These are phyloP conservation scores for Solanum clarkiae DNA, from an alignment of 257 asterid species.

Conservation along the genomic window DNA sequence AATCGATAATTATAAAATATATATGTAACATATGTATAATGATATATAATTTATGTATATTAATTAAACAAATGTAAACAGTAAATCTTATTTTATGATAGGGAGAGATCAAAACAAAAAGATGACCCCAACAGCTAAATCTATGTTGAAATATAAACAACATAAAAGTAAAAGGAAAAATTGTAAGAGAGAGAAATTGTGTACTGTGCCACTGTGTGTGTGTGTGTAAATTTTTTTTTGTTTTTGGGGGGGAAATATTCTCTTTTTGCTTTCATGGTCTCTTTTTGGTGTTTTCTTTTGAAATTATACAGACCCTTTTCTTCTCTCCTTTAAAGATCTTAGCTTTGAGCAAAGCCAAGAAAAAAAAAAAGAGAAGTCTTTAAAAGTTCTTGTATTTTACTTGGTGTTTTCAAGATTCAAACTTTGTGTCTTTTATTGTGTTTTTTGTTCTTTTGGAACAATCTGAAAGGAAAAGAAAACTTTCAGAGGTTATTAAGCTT, in stretches of 20 bases:
- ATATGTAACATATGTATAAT: too few species aligned
- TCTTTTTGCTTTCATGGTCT: constrained; percentile 31
- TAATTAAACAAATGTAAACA: too few species aligned
- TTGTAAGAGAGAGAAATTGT: constrained; percentile 3
- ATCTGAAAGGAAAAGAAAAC: background rate
- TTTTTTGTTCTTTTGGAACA: constrained; percentile 24
- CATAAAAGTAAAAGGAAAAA: constrained; percentile 38
- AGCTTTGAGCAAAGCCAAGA: background rate
- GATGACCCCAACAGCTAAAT: constrained; percentile 30
- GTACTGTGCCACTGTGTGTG: background rate
- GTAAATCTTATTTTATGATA: background rate
- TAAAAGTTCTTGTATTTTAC: constrained; percentile 24
- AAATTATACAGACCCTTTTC: constrained; percentile 29
- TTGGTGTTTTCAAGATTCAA: constrained; percentile 12
- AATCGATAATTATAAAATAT: too few species aligned
- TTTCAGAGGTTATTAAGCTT: background rate
- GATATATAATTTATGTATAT: too few species aligned
- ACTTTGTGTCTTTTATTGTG: constrained; percentile 1
- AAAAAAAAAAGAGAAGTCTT: background rate
- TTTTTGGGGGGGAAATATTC: constrained; percentile 31
- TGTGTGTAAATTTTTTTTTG: background rate
- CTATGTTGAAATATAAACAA: constrained; percentile 49
- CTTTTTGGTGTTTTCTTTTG: constrained; percentile 41
- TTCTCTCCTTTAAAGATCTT: constrained; percentile 20
- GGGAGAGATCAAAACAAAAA: constrained; percentile 1